Evolutionary conservation across 257 asterid species (phyloP), one percentile per base, ranked within the genome.

Genomic region (Eucommia ulmoides): DNA sequence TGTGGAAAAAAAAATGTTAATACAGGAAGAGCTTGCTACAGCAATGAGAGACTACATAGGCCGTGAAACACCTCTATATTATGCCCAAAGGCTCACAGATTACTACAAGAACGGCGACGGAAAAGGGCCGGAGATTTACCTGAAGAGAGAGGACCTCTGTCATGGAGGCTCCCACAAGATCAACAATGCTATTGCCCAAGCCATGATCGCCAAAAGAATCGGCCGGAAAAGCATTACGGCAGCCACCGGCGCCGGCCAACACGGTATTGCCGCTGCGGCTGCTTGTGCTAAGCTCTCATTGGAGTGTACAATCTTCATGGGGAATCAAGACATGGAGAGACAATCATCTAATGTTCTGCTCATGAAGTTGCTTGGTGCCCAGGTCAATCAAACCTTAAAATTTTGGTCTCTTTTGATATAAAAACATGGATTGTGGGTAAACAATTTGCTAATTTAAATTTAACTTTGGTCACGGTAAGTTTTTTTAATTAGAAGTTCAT

Each of bases 121-220:
- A 41, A 20, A 41, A 41, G 47, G 47, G 2, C 47, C 47, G 16
- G 20, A 41, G 20, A 41, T 41, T 17, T 41, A 41, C 19, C 9
- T 41, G 15, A 41, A 41, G 20, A 41, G 47, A 17, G 47, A 41
- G 19, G 47, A 41, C 15, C 47, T 41, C 20, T 15, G 19, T 15
- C 47, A 41, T 41, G 47, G 47, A 15, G 47, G 47, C 16, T 9
- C 47, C 16, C 47, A 41, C 47, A 41, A 41, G 47, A 41, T 41
- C 20, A 41, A 41, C 20, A 41, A 41, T 17, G 47, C 47, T 20
- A 15, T 41, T 17, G 47, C 47, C 7, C 47, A 41, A 17, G 47
- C 47, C 15, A 15, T 41, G 47, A 19, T 41, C 20, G 47, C 47
- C 20, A 41, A 41, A 41, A 19, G 47, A 15, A 41, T 41, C 20